Conservation (phyloP, 78 protist genomes). For the Dictyostelium citrinum region DNA sequence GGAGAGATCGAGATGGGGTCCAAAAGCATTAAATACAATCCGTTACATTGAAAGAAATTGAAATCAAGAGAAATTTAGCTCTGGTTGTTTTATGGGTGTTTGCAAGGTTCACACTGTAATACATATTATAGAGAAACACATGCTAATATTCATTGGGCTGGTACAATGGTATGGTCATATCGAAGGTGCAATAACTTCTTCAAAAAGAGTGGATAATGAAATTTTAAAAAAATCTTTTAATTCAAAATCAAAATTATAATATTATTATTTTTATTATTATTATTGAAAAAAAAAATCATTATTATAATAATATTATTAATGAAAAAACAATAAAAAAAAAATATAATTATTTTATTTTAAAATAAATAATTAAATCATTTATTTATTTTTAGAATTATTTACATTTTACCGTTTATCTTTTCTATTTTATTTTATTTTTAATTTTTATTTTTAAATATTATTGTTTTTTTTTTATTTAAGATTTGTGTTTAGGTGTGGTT, state of each 20-base stretch:
- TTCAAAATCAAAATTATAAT: neutral
- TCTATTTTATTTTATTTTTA: neutral
- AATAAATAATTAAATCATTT: too few relatives aligned
- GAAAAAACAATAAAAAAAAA: neutral
- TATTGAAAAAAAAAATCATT: too few relatives aligned
- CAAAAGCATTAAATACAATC: neutral
- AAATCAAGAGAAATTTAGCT: neutral
- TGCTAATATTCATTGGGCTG: conserved; percentile 81
- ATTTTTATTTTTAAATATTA: neutral
- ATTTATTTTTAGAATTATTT: too few relatives aligned
- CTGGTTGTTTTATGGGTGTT: conserved; percentile 18
- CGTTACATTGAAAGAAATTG: conserved; percentile 34
- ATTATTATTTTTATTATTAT: too few relatives aligned
- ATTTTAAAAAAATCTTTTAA: neutral
- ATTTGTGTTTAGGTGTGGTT: neutral
- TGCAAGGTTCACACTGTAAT: neutral
- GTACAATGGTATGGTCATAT: conserved; percentile 79
- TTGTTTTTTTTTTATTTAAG: neutral
- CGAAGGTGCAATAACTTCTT: conserved; percentile 61
- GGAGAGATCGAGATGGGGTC: conserved; percentile 40
- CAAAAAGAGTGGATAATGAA: conserved; percentile 48
- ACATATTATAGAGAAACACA: conserved; percentile 26
- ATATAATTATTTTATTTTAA: neutral
- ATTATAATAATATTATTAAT: too few relatives aligned
- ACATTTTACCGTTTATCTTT: neutral